phyloP scores from a whole-genome alignment of 108 stramenopile species.

The Skeletonema grethae region DNA sequence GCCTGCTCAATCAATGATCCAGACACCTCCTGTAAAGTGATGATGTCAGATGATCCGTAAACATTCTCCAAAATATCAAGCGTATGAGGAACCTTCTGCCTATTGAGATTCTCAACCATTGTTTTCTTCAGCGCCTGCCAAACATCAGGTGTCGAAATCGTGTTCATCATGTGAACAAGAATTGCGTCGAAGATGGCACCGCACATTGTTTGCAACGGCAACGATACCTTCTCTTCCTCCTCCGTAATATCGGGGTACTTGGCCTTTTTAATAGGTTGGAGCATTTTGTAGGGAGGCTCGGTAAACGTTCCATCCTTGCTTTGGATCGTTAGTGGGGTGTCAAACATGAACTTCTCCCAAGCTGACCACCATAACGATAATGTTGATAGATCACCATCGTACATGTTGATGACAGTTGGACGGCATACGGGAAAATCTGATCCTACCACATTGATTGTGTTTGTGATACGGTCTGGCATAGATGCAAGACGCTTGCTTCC shows the following conservation, averaged over 20 bases:
- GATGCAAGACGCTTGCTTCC: conserved; percentile 86
- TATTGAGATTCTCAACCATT: conserved; percentile 90
- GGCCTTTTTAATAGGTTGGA: conserved; percentile 84
- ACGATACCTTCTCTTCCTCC: conserved; percentile 82
- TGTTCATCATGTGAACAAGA: conserved; percentile 94
- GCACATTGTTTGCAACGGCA: conserved; percentile 90
- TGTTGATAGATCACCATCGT: conserved; percentile 72
- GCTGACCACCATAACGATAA: conserved; percentile 86
- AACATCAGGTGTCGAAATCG: conserved; percentile 57
- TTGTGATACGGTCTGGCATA: conserved; percentile 92
- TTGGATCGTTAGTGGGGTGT: conserved; percentile 60
- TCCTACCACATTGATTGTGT: conserved; percentile 72
- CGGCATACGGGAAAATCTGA: conserved; percentile 61
- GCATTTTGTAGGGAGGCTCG: conserved; percentile 74
- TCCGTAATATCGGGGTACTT: conserved; percentile 90
- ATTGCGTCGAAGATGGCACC: conserved; percentile 94
- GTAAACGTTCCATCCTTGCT: conserved; percentile 60
- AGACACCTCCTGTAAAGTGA: conserved; percentile 93
- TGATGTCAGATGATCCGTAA: conserved; percentile 86
- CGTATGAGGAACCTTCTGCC: conserved; percentile 86
- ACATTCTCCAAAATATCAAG: conserved; percentile 80
- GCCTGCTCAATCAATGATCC: conserved; percentile 82
- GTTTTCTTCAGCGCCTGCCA: conserved; percentile 89
- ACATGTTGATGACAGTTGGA: conserved; percentile 97
- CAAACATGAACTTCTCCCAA: conserved; percentile 93